Evolutionary conservation across 257 asterid genomes (phyloP).

Genomic region (Linaria vulgaris): DNA sequence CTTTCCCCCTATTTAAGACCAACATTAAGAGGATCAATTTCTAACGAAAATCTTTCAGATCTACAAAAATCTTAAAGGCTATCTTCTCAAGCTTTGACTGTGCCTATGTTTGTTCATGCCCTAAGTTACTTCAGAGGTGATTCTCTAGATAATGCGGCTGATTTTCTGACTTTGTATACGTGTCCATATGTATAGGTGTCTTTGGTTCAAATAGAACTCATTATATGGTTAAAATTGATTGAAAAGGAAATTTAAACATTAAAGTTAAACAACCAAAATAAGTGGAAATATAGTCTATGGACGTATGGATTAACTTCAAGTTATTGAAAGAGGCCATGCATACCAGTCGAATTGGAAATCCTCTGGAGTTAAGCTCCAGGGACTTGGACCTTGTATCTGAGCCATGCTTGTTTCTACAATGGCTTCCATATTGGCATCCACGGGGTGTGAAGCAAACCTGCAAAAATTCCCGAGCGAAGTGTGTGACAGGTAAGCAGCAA

Average conservation of each 20-base stretch:
- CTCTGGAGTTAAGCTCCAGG: slow-evolving; percentile 59
- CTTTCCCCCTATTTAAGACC: slow-evolving; percentile 56
- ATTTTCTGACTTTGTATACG: too few species aligned
- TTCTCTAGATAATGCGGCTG: too few species aligned
- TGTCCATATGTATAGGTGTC: too few species aligned
- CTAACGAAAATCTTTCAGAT: not conserved
- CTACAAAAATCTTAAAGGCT: slow-evolving; percentile 2
- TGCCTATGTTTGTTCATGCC: slow-evolving; percentile 6
- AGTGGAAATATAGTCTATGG: slow-evolving; percentile 1
- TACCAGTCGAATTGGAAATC: slow-evolving; percentile 75
- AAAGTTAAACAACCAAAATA: not conserved
- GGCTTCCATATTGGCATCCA: slow-evolving; percentile 74
- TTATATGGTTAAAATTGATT: too few species aligned
- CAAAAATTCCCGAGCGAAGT: slow-evolving; percentile 27
- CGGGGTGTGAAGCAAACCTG: slow-evolving; percentile 69
- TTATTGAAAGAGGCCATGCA: slow-evolving; percentile 28
- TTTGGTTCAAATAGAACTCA: too few species aligned
- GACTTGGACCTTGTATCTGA: slow-evolving; percentile 33
- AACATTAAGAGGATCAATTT: too few species aligned
- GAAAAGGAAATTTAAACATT: not conserved
- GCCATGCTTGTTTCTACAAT: slow-evolving; percentile 66
- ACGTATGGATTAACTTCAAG: slow-evolving; percentile 17
- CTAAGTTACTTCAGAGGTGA: too few species aligned
- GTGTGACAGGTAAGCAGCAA: slow-evolving; percentile 22
- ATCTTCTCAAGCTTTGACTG: not conserved